Evolutionary conservation across 2,329 filamentous ascomycete species (phyloP), one percentile per base, ranked within the genome.

Genomic region (Sclerotinia trifoliorum): DNA sequence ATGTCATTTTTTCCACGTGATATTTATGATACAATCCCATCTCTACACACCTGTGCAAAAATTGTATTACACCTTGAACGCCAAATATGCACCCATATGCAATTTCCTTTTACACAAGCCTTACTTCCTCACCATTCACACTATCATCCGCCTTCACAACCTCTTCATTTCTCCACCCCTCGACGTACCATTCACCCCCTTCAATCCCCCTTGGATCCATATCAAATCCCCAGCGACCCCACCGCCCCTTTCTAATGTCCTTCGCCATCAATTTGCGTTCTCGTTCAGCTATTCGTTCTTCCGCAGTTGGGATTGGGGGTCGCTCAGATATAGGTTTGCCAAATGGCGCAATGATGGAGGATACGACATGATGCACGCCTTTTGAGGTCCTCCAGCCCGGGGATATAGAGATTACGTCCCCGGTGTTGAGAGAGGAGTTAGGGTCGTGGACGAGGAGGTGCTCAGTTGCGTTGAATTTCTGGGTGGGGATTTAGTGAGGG

Each of bases 361-460:
- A 88, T 39, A 95, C 88, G 48, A 94, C 88, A 75, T 94, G 90
- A 35, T 87, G 86, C 74, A 94, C 92, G 71, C 83, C 81, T 71
- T 87, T 87, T 52, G 86, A 88, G 8, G 85, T 86, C 65, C 86
- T 86, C 84, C 85, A 88, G 68, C 88, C 88, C 6, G 87, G 84
- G 10, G 83, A 82, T 74, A 94, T 91, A 71, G 87, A 84, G 39
- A 95, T 86, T 3, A 94, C 86, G 78, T 95, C 92, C 76, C 92
- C 92, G 63, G 85, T 85, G 68, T 88, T 84, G 49, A 93, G 84
- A 35, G 90, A 93, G 73, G 88, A 86, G 78, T 86, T 87, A 39
- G 92, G 92, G 79, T 95, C 92, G 81, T 93, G 90, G 49, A 94
- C 91, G 42, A 94, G 86, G 77, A 90, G 85, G 72, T 87, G 85